Evolutionary conservation across 176 grass and related monocot species (phyloP).

Genomic region (Musa itinerans): DNA sequence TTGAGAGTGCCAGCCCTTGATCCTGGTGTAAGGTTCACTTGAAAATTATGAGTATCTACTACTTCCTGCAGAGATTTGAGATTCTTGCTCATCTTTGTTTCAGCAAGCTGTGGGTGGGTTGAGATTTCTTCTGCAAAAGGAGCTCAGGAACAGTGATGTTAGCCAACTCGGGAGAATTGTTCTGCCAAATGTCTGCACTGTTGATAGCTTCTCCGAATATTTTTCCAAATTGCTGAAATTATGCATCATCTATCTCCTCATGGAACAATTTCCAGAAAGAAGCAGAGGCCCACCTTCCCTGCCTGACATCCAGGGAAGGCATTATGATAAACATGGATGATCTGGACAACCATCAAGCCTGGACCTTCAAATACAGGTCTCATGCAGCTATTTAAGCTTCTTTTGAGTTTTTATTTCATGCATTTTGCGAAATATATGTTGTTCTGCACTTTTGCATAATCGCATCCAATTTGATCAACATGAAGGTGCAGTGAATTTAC

Average conservation of each 20-base stretch:
- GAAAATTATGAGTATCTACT: not conserved
- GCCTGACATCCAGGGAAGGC: constrained; percentile 59
- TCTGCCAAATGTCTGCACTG: constrained; percentile 67
- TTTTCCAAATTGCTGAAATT: too few species aligned
- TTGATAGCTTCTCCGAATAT: too few species aligned
- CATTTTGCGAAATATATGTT: too few species aligned
- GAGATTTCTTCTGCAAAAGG: constrained; percentile 76
- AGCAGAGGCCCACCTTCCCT: constrained; percentile 65
- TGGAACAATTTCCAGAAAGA: constrained; percentile 52
- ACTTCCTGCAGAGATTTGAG: constrained; percentile 8
- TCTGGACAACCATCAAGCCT: constrained; percentile 48
- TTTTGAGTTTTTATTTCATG: too few species aligned
- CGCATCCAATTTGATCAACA: too few species aligned
- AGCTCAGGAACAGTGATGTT: constrained; percentile 79
- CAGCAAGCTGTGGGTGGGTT: constrained; percentile 60
- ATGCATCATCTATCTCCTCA: not conserved
- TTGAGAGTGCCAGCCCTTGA: constrained; percentile 55
- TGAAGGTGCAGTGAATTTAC: too few species aligned
- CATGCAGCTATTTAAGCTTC: too few species aligned
- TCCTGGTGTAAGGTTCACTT: constrained; percentile 62
- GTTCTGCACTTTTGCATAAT: too few species aligned
- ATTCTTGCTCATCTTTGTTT: constrained; percentile 12
- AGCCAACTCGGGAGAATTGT: constrained; percentile 82
- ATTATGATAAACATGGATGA: constrained; percentile 68
- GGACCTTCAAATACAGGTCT: constrained; percentile 94